Conservation (phyloP, 208 protist genomes). For the Wallacemonas rigidus region DNA sequence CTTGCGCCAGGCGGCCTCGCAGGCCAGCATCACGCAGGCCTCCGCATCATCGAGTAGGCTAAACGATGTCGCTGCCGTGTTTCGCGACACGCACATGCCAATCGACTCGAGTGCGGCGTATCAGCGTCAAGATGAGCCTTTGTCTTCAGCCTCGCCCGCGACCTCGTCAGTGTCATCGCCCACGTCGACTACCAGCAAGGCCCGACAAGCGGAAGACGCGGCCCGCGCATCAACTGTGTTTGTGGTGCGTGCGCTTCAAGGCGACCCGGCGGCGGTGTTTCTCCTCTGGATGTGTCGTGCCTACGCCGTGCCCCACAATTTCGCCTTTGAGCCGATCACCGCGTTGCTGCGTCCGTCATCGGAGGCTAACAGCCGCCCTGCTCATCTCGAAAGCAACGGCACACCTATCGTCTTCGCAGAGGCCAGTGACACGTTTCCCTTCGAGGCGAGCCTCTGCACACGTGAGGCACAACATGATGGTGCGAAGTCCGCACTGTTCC, state of each 20-base stretch:
- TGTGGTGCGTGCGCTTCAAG: constrained; percentile 51
- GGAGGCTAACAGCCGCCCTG: not conserved
- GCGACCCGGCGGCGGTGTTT: constrained; percentile 65
- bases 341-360: not conserved
- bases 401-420: constrained; percentile 14
- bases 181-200: not conserved
- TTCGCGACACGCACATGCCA: constrained; percentile 1
- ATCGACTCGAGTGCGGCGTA: constrained; percentile 7
- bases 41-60: not conserved
- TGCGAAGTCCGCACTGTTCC: not conserved
- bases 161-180: not conserved
- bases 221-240: constrained; percentile 28
- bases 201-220: not conserved
- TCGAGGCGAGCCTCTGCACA: constrained; percentile 4
- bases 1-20: constrained; percentile 39
- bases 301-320: constrained; percentile 60
- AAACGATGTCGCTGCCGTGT: not conserved
- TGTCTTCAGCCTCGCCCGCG: not conserved
- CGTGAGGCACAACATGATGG: not conserved
- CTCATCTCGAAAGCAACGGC: not conserved
- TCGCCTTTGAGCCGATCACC: constrained; percentile 51
- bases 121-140: not conserved
- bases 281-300: constrained; percentile 79
- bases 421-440: constrained; percentile 4
- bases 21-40: constrained; percentile 20